Base-by-base conservation (phyloP, 2,329 filamentous ascomycete species). In the Hymenoscyphus albidus region DNA sequence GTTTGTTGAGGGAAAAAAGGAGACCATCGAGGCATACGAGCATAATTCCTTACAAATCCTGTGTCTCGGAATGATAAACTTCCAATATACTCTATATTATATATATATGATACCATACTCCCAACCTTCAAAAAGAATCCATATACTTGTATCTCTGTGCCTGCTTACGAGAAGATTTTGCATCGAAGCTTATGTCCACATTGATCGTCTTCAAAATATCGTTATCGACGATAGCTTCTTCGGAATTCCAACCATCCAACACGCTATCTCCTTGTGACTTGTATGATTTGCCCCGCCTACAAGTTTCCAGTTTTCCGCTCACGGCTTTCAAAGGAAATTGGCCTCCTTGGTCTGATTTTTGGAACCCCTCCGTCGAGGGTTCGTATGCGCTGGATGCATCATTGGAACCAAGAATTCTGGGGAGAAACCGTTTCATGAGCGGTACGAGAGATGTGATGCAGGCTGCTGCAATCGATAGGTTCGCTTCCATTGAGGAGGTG, bases 371-470 rank as follows among this genome's bases (percentile, higher is more conserved):
- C 22, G 51, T 22, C 12, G 51, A 6, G 9, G 51, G 31, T 31
- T 13, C 51, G 13, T 27, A 32, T 31, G 51, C 5, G 13, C 31
- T 27, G 51, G 22, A 31, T 16, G 22, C 22, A 14, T 13, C 31
- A 22, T 18, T 18, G 16, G 51, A 56, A 7, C 56, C 56, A 57
- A 67, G 64, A 13, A 67, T 5, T 10, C 31, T 54, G 14, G 65
- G 65, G 39, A 67, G 62, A 54, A 59, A 64, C 5, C 59, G 22
- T 4, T 59, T 59, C 12, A 69, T 82, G 12, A 89, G 76, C 0
- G 87, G 86, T 72, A 88, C 88, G 65, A 89, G 74, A 39, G 83
- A 85, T 39, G 87, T 86, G 0, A 88, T 85, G 66, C 85, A 88
- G 48, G 82, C 87, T 2, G 74, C 78, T 38, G 75, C 74, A 40